phyloP scores from a whole-genome alignment of 345 rosid genomes.

The Hypericum perforatum region DNA sequence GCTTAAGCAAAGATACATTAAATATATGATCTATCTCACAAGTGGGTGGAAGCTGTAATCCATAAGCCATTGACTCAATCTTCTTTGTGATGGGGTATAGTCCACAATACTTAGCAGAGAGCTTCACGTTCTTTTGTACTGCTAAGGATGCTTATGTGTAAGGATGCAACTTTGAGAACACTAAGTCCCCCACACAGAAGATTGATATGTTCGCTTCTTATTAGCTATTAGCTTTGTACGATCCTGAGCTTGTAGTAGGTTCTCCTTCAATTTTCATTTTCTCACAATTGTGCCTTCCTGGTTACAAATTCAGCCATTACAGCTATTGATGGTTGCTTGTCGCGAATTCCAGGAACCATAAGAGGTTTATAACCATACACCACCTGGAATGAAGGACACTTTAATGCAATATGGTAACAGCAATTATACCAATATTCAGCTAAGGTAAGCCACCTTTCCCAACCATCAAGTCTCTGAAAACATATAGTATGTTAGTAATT shows the following conservation, averaged over 20 bases:
- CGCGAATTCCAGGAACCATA: background rate
- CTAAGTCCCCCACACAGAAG: background rate
- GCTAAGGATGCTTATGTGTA: background rate
- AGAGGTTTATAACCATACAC: background rate
- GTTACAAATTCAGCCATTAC: background rate
- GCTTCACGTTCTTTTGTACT: background rate
- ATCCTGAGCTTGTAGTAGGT: too few relatives aligned
- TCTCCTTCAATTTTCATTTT: too few relatives aligned
- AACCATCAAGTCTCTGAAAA: background rate
- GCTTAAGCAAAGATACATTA: background rate
- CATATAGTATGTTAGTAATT: background rate
- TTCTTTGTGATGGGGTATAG: background rate
- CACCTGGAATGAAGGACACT: too few relatives aligned
- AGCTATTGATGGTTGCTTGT: background rate
- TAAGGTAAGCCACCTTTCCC: background rate
- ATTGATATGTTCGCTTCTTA: background rate
- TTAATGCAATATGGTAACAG: background rate
- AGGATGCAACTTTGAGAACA: background rate
- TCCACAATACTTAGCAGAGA: background rate
- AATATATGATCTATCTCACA: background rate
- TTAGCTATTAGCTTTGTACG: background rate
- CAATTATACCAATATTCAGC: background rate
- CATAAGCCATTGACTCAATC: background rate
- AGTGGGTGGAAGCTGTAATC: background rate
- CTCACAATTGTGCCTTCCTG: background rate